These are phyloP conservation scores for Teunomyces funiuensis DNA, from an alignment of 805 yeast species.

Conservation along the genomic window DNA sequence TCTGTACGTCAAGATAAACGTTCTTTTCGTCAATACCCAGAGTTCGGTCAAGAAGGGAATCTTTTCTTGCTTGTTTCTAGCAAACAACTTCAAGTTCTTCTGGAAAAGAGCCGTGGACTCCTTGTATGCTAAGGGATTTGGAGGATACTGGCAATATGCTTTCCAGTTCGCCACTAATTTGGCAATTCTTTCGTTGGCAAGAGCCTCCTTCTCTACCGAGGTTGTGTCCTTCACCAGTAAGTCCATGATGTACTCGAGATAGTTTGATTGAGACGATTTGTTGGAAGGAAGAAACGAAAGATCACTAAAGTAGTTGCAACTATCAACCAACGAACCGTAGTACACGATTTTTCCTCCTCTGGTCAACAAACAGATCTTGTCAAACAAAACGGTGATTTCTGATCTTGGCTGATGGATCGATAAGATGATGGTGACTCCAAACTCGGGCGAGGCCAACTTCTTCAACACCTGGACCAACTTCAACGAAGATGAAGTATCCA, in stretches of 20 bases:
- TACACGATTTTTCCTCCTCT: slow-evolving; percentile 51
- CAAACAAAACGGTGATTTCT: slow-evolving; percentile 69
- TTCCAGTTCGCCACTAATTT: slow-evolving; percentile 29
- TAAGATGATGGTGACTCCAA: slow-evolving; percentile 72
- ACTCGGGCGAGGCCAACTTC: slow-evolving; percentile 38
- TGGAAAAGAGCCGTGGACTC: slow-evolving; percentile 17
- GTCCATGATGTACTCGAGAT: slow-evolving; percentile 36
- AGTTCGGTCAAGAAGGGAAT: slow-evolving; percentile 32
- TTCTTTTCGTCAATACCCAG: slow-evolving; percentile 33
- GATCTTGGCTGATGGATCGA: slow-evolving; percentile 85
- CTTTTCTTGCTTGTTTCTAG: slow-evolving; percentile 14
- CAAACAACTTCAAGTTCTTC: slow-evolving; percentile 18
- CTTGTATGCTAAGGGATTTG: slow-evolving; percentile 8
- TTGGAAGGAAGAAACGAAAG: slow-evolving; percentile 14
- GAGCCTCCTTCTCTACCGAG: slow-evolving; percentile 22
- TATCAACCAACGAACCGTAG: slow-evolving; percentile 46
- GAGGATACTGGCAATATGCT: slow-evolving; percentile 5
- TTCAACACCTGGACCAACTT: slow-evolving; percentile 61
- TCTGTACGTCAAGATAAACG: slow-evolving; percentile 31
- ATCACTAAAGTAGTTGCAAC: slow-evolving; percentile 48
- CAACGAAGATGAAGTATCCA: slow-evolving; percentile 76
- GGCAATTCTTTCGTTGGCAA: slow-evolving; percentile 24
- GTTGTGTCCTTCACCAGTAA: slow-evolving; percentile 37
- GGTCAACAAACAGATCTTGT: slow-evolving; percentile 64
- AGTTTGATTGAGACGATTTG: slow-evolving; percentile 10